Percentiles rank a stretch among this genome's conserved stretches.
These are phyloP conservation scores for Alternaria sp. DNA, from an alignment of 2,329 filamentous ascomycete species.

Conservation along the genomic window DNA sequence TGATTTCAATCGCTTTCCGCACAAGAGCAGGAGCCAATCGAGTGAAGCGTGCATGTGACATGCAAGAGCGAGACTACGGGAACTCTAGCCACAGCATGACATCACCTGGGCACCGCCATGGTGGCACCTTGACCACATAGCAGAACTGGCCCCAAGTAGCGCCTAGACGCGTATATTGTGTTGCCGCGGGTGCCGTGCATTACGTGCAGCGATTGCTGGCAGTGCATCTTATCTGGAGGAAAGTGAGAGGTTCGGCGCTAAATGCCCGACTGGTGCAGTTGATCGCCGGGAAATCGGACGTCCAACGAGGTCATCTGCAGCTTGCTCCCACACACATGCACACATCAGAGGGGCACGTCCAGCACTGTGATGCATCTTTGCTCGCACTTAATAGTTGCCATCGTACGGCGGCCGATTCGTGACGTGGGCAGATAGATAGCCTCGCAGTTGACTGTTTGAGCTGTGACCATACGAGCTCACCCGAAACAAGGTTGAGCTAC, in stretches of 20 bases:
- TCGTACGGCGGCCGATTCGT: constrained; percentile 22
- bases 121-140: neutral
- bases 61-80: neutral
- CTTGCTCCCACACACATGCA: constrained; percentile 20
- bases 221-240: constrained; percentile 9
- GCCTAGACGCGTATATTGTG: neutral
- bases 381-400: constrained; percentile 5
- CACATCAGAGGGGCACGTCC: constrained; percentile 23
- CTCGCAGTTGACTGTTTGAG: constrained; percentile 9
- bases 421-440: constrained; percentile 28
- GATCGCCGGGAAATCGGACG: constrained; percentile 14
- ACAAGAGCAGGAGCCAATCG: no score
- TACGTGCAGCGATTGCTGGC: constrained; percentile 7
- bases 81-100: neutral
- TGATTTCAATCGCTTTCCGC: no score
- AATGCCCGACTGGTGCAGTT: constrained; percentile 9
- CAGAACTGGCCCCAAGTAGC: neutral
- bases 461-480: constrained; percentile 15
- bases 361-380: constrained; percentile 17
- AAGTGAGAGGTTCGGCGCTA: constrained; percentile 20
- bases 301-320: constrained; percentile 34
- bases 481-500: constrained; percentile 15
- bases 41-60: neutral
- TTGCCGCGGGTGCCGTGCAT: neutral
- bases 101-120: neutral